Percentiles rank a stretch among this genome's conserved stretches.
These are phyloP conservation scores for Saprolegnia diclina DNA, from an alignment of 352 stramenopile species.

Conservation along the genomic window DNA sequence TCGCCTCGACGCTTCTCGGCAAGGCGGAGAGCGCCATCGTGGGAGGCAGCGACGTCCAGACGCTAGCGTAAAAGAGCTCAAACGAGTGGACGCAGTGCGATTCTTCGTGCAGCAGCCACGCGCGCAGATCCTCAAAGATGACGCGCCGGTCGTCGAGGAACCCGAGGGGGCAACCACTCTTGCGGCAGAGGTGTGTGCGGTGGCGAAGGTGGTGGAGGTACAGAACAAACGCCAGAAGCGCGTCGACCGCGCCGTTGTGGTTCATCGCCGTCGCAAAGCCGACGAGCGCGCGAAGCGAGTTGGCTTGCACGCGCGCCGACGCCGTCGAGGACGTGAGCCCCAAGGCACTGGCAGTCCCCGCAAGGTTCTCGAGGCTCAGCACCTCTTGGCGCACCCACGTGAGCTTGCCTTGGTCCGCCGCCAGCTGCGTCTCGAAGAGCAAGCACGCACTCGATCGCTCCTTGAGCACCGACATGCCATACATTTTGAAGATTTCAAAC, in stretches of 20 bases:
- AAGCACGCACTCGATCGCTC: conserved; percentile 50
- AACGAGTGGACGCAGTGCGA: neutral
- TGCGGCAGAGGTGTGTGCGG: neutral
- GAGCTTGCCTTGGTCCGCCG: conserved; percentile 40
- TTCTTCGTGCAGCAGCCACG: neutral
- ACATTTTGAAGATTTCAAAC: conserved; percentile 80
- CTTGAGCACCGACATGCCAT: conserved; percentile 68
- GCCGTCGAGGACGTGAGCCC: conserved; percentile 30
- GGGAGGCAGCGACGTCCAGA: neutral
- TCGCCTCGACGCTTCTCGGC: neutral
- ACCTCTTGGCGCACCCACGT: conserved; percentile 51
- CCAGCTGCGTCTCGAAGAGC: conserved; percentile 13
- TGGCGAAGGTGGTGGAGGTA: neutral
- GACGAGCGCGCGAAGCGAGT: conserved; percentile 63
- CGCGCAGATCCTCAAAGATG: neutral
- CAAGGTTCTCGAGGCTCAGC: conserved; percentile 56
- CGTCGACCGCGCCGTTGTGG: neutral
- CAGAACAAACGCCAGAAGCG: neutral
- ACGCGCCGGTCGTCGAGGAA: neutral
- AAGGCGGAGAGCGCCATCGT: neutral
- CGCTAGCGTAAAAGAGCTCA: neutral
- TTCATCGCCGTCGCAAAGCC: conserved; percentile 48
- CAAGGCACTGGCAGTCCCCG: conserved; percentile 38
- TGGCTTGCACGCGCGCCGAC: conserved; percentile 35
- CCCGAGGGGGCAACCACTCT: neutral